Evolutionary conservation across 371 early-diverging fungal genomes (phyloP).

Genomic region (Syncephalis plumigaleata): DNA sequence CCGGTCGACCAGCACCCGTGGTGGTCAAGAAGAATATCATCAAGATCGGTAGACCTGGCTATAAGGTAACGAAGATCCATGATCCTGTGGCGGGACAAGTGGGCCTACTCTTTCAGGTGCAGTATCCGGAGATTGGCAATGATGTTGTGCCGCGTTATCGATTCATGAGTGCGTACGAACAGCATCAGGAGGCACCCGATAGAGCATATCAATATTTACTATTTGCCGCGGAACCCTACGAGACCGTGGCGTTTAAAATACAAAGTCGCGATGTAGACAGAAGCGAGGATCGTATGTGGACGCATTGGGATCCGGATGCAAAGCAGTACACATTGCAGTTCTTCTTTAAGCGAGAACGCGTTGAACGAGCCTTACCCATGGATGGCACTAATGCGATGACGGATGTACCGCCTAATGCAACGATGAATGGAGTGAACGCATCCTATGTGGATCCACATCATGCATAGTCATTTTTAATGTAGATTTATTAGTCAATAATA

Average conservation of each 20-base stretch:
- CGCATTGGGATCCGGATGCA: constrained; percentile 87
- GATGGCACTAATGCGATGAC: too few species aligned
- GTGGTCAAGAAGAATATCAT: constrained; percentile 48
- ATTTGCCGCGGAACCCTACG: constrained; percentile 95
- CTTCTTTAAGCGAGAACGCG: constrained; percentile 46
- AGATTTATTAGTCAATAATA: too few species aligned
- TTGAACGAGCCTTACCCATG: too few species aligned
- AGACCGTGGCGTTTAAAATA: constrained; percentile 87
- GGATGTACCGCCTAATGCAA: too few species aligned
- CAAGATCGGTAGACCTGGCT: constrained; percentile 97
- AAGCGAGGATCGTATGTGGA: constrained; percentile 69
- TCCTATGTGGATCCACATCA: too few species aligned
- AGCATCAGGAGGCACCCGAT: constrained; percentile 79
- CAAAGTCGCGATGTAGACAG: constrained; percentile 84
- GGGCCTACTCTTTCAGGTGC: constrained; percentile 85
- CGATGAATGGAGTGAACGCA: too few species aligned
- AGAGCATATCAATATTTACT: constrained; percentile 81
- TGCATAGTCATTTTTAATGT: too few species aligned
- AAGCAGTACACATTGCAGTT: constrained; percentile 81
- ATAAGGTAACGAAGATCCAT: constrained; percentile 84
- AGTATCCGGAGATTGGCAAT: constrained; percentile 75
- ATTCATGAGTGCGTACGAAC: constrained; percentile 98
- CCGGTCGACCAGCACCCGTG: constrained; percentile 18
- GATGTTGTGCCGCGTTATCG: constrained; percentile 73
- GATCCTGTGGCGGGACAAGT: constrained; percentile 77